Conservation (phyloP, 768 basidiomycete species). For the Phallus indusiatus region DNA sequence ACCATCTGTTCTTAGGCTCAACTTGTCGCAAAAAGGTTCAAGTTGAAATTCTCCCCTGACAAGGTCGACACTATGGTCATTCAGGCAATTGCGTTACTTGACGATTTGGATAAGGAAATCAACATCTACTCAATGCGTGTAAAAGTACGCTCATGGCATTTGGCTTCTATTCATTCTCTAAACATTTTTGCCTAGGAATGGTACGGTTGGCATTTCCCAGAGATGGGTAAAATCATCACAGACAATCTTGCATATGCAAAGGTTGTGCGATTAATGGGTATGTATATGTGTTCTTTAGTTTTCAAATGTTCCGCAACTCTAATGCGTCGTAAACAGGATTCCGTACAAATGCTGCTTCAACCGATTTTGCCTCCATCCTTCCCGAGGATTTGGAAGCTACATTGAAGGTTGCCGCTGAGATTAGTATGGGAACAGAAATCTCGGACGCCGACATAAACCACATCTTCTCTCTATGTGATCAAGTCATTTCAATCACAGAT, state of each 20-base stretch:
- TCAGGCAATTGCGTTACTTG: constrained; percentile 94
- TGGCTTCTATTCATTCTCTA: background rate
- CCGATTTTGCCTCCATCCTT: constrained; percentile 80
- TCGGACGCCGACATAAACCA: constrained; percentile 95
- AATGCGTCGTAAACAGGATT: constrained; percentile 45
- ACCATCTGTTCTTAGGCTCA: background rate
- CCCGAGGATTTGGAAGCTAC: constrained; percentile 96
- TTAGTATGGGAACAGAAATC: constrained; percentile 99
- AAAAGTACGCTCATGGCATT: constrained; percentile 50
- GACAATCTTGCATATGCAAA: constrained; percentile 98
- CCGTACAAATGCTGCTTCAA: constrained; percentile 85
- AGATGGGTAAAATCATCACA: constrained; percentile 96
- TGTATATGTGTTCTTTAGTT: constrained; percentile 13
- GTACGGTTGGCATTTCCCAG: constrained; percentile 99
- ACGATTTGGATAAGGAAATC: constrained; percentile 99
- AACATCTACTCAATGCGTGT: constrained; percentile 99
- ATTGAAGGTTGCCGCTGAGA: constrained; percentile 90
- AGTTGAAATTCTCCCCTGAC: constrained; percentile 98
- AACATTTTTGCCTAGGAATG: constrained; percentile 66
- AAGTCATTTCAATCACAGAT: constrained; percentile 91
- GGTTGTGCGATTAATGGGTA: constrained; percentile 85
- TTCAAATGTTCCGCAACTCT: background rate
- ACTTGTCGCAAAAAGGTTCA: constrained; percentile 54
- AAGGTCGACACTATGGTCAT: constrained; percentile 99
- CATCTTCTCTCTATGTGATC: constrained; percentile 94